Conservation (phyloP, 257 asterid species). For the Oldenlandia corymbosa region DNA sequence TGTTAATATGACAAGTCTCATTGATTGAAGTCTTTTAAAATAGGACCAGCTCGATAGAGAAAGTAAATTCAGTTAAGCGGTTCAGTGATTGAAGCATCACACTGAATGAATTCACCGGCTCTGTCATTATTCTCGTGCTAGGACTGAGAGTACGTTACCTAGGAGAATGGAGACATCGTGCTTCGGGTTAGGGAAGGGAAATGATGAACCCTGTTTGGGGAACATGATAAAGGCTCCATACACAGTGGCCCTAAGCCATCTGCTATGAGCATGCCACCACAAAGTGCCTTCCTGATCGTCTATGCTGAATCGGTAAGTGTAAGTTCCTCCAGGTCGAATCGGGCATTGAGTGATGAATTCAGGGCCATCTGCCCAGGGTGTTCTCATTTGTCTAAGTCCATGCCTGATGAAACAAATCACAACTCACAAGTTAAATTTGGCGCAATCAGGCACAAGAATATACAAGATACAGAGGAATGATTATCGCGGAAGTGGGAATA, state of each 20-base stretch:
- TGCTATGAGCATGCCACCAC: constrained; percentile 37
- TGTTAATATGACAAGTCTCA: no score
- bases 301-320: constrained; percentile 21
- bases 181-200: constrained; percentile 49
- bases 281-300: constrained; percentile 29
- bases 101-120: no score
- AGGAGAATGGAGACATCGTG: constrained; percentile 58
- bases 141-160: constrained; percentile 49
- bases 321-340: constrained; percentile 25
- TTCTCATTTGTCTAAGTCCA: constrained; percentile 26
- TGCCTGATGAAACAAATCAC: constrained; percentile 16
- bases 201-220: constrained; percentile 38
- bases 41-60: no score
- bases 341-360: constrained; percentile 30
- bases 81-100: no score
- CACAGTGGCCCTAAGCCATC: constrained; percentile 32
- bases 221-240: constrained; percentile 58
- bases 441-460: no score
- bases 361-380: constrained; percentile 35
- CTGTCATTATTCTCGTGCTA: no score
- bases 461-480: no score
- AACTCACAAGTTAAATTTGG: no score
- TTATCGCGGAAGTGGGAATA: neutral
- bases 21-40: no score
- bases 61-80: no score